Percentiles rank a stretch among this genome's conserved stretches.
These are phyloP conservation scores for Chytriomyces confervae DNA, from an alignment of 192 early-diverging fungal genomes.

Conservation along the genomic window DNA sequence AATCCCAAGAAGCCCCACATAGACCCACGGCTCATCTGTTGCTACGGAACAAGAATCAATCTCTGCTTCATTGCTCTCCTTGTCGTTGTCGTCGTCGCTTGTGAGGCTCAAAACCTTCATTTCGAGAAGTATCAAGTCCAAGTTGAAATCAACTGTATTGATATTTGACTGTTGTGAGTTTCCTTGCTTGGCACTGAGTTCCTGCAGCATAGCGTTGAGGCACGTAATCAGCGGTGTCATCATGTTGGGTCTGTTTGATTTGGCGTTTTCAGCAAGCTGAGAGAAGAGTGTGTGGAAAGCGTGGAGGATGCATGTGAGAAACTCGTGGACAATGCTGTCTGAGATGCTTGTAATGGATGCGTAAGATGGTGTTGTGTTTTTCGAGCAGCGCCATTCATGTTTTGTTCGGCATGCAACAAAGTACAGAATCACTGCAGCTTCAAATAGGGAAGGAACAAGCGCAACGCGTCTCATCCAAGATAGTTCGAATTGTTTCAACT, in stretches of 20 bases:
- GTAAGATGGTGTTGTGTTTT: too few species aligned
- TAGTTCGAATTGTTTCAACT: background rate
- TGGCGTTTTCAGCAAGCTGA: background rate
- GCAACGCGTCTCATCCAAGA: background rate
- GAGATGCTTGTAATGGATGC: background rate
- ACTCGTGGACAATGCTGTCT: background rate
- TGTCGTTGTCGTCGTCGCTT: too few species aligned
- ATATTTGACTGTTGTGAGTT: too few species aligned
- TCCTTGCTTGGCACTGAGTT: background rate
- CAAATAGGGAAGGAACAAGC: background rate
- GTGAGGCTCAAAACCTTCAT: too few species aligned
- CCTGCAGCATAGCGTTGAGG: conserved; percentile 6
- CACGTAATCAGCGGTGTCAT: background rate
- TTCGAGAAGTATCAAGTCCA: too few species aligned
- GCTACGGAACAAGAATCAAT: too few species aligned
- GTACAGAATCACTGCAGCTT: conserved; percentile 10
- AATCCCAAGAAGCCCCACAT: too few species aligned
- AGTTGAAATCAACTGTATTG: too few species aligned
- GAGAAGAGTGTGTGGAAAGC: background rate
- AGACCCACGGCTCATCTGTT: too few species aligned
- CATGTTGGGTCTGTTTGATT: background rate
- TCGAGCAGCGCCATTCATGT: background rate
- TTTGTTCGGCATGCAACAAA: conserved; percentile 13
- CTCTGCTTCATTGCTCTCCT: too few species aligned
- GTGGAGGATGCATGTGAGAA: background rate